These are phyloP conservation scores for Aspergillus sojae DNA, from an alignment of 2,329 filamentous ascomycete species.

Conservation along the genomic window DNA sequence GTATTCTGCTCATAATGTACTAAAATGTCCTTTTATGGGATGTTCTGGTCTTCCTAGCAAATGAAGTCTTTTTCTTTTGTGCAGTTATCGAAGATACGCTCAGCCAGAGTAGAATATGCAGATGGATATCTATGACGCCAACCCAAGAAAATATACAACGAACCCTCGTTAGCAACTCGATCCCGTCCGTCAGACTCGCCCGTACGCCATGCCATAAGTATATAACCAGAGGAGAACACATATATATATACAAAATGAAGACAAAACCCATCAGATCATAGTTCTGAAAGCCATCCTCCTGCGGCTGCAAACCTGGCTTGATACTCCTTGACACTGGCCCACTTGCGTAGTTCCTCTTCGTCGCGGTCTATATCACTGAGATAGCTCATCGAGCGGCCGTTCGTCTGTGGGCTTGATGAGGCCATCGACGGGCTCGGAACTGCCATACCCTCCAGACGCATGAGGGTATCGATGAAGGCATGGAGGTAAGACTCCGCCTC, in stretches of 20 bases:
- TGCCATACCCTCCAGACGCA: conserved; percentile 69
- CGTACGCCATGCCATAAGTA: not conserved
- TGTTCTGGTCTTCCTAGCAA: not conserved
- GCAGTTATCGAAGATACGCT: not conserved
- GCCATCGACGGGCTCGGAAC: conserved; percentile 27
- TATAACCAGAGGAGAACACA: not conserved
- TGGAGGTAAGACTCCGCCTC: conserved; percentile 72
- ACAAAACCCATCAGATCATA: conserved; percentile 19
- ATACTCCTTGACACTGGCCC: conserved; percentile 78
- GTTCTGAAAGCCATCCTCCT: conserved; percentile 52
- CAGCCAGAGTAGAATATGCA: not conserved
- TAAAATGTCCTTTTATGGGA: not conserved
- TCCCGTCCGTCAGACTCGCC: not conserved
- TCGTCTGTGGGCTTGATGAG: conserved; percentile 33
- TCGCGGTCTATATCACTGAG: conserved; percentile 61
- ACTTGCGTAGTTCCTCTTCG: conserved; percentile 73
- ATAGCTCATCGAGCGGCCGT: conserved; percentile 40
- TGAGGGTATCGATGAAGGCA: conserved; percentile 73
- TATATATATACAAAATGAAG: not conserved
- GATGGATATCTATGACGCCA: not conserved
- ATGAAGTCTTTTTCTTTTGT: not conserved
- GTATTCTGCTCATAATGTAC: no score
- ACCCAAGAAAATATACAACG: not conserved
- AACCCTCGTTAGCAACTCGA: not conserved
- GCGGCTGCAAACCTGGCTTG: conserved; percentile 72